Evolutionary conservation across 768 basidiomycete genomes (phyloP), one percentile per base, ranked within the genome.

Genomic region (Antrodiella citrinella): DNA sequence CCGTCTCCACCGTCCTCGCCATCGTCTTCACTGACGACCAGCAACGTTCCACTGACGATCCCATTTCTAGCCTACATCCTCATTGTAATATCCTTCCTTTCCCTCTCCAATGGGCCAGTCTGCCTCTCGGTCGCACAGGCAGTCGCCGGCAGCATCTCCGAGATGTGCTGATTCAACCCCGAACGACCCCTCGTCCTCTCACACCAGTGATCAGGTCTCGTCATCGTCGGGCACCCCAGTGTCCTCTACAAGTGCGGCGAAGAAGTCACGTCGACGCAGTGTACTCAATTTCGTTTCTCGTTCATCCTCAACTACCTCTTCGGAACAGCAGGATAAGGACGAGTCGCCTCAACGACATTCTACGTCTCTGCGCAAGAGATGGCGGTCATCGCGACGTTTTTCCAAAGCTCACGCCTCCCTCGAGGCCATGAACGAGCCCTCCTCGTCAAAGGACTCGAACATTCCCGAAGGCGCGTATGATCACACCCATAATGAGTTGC

Each of bases 301-400:
- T 12, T 54, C 60, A 48, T 49, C 49, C 15, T 47, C 54, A 26
- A 44, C 47, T 42, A n/a, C 44, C 42, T 25, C 45, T 26, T 30
- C 54, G 44, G 50, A 15, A 20, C 54, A 18, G 11, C 24, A 41
- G 51, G 24, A 35, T 35, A 45, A 51, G 13, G 41, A 46, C 38
- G 26, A 45, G 18, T 43, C 41, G 41, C 21, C 41, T 7, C 10
- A 5, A 9, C n/a, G 41, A 18, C 7, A 7, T 5, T 7, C 41
- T 7, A 43, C 41, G 24, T 54, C 58, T 12, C 39, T 51, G 15
- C 57, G 62, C 39, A 66, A 62, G 43, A 55, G 61, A 44, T 66
- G 65, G 66, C 56, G 60, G 4, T 59, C 61, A 19, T 65, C 63
- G 2, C 52, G 54, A 35, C 57, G 70, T 46, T 67, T 69, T 57